Evolutionary conservation across 176 grass and related monocot genomes (phyloP), one percentile per base, ranked within the genome.

Genomic region (Tuctoria greenei): DNA sequence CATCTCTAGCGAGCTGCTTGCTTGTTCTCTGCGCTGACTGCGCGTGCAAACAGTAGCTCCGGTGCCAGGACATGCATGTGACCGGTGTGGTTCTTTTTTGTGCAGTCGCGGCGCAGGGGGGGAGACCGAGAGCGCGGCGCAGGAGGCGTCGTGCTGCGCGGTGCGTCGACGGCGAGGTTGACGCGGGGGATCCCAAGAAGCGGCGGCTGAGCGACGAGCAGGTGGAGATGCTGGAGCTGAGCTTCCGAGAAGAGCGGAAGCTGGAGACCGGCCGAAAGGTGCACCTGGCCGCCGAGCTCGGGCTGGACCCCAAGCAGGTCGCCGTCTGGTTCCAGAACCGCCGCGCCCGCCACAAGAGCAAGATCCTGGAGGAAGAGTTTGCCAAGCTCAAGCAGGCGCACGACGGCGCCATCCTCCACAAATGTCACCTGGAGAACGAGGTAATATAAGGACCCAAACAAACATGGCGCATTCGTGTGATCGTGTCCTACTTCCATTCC

Each of bases 261-360:
- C 79, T 99, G 63, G 95, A 99, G 82, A 92, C 87, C 7, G 89
- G 92, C 45, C 72, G 95, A 57, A 99, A 99, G 86, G 85, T 99
- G 31, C 85, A 84, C 73, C 87, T 99, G 0, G 95, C 95, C 34
- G 8, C 76, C 21, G 95, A 90, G 82, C 87, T 99, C 26, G 85
- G 95, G 3, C 91, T 99, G 46, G 95, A 95, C 69, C 95, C 91
- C 4, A 99, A 99, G 84, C 95, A 99, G 69, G 87, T 99, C 8
- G 95, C 95, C 35, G 92, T 99, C 11, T 99, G 95, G 95, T 99
- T 99, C 76, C 95, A 99, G 89, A 99, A 99, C 76, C 89, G 95
- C 51, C 89, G 95, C 21, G 91, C 95, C 0, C 83, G 95, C 46
- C 89, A 99, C 89, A 99, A 99, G 89, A 88, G 74, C 85, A 99